A percentile compares a stretch with the other conserved stretches of the same genome.
These are phyloP conservation scores for Geosmithia flava DNA, from an alignment of 2,329 filamentous ascomycete species.

Conservation along the genomic window DNA sequence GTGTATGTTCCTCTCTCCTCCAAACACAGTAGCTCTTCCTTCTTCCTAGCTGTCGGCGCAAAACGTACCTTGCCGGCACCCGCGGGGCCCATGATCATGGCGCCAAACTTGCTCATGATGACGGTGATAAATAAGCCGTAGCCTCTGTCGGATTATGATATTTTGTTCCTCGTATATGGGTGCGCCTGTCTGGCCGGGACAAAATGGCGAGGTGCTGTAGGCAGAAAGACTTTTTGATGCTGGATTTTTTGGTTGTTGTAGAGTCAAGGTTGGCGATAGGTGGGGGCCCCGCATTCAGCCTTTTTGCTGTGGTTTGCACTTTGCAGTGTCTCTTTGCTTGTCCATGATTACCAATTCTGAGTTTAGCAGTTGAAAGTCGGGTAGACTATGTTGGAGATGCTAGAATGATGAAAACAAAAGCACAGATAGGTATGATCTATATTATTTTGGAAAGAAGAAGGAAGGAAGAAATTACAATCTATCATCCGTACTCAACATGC, in stretches of 20 bases:
- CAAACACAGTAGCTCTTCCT: not conserved
- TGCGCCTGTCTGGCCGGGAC: no score
- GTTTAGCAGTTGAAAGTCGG: no score
- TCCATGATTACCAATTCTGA: no score
- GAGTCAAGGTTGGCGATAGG: not conserved
- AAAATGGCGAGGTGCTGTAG: not conserved
- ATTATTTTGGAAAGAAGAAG: no score
- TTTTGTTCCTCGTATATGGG: not conserved
- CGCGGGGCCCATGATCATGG: constrained; percentile 91
- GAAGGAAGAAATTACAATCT: no score
- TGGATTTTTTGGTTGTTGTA: not conserved
- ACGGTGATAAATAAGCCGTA: not conserved
- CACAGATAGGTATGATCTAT: no score
- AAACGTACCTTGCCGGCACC: constrained; percentile 71
- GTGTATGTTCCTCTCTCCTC: not conserved
- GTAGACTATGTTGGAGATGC: no score
- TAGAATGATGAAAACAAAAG: no score
- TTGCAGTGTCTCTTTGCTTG: no score
- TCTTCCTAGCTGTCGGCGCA: not conserved
- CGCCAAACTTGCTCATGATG: constrained; percentile 84
- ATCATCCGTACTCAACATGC: no score
- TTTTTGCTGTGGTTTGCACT: not conserved
- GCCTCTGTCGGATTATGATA: not conserved
- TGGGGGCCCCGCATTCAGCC: not conserved
- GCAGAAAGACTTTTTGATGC: not conserved